Evolutionary conservation across 2,329 filamentous ascomycete genomes (phyloP).

Genomic region (Colletotrichum kahawae): DNA sequence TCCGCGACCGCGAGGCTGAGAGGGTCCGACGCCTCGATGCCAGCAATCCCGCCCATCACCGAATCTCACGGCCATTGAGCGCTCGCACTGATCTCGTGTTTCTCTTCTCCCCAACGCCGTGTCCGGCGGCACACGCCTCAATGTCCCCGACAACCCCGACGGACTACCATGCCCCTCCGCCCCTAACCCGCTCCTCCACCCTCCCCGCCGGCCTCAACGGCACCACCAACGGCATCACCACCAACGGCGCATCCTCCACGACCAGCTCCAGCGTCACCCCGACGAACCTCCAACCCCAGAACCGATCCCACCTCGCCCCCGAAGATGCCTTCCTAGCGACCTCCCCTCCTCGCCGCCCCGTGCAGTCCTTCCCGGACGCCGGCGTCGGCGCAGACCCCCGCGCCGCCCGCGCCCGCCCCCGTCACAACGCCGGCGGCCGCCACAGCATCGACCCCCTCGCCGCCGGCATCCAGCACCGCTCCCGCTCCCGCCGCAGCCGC

Average conservation of each 20-base stretch:
- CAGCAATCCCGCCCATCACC: background rate
- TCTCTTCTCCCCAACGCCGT: background rate
- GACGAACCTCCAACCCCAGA: conserved; percentile 40
- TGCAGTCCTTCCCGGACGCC: conserved; percentile 28
- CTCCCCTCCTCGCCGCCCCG: conserved; percentile 63
- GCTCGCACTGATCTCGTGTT: background rate
- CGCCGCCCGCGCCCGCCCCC: conserved; percentile 13
- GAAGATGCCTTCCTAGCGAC: conserved; percentile 79
- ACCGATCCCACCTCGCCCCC: conserved; percentile 76
- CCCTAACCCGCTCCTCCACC: conserved; percentile 45
- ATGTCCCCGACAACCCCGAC: conserved; percentile 21
- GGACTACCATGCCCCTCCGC: conserved; percentile 20
- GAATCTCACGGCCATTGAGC: background rate
- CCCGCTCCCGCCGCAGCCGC: conserved; percentile 70
- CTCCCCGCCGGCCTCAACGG: conserved; percentile 35
- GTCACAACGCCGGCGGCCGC: conserved; percentile 21
- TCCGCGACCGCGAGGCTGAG: conserved; percentile 16
- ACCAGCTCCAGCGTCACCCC: background rate
- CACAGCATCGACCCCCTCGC: background rate
- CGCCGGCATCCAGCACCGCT: conserved; percentile 53
- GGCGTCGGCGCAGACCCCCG: conserved; percentile 26
- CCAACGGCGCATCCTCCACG: conserved; percentile 27
- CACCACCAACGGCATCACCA: conserved; percentile 29
- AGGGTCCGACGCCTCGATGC: background rate
- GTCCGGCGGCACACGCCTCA: background rate